These are phyloP conservation scores for Triticum monococcum DNA, from an alignment of 176 grass and related monocot genomes.

Conservation along the genomic window DNA sequence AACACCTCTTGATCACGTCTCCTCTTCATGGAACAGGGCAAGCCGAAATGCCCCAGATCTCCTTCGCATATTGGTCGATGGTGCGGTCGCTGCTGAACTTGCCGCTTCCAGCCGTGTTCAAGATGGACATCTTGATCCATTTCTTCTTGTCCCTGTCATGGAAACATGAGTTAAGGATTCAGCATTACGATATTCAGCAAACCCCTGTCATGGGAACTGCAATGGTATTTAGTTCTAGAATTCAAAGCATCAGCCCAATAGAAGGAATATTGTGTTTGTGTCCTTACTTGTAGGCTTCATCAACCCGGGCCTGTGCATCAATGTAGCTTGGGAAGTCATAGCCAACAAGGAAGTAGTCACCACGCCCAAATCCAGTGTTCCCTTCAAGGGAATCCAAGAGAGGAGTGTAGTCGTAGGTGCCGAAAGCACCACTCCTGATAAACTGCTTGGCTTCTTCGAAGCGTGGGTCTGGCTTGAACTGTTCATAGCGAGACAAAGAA, in stretches of 20 bases:
- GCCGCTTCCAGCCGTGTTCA: constrained; percentile 91
- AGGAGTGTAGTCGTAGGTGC: constrained; percentile 74
- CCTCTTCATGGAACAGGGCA: constrained; percentile 52
- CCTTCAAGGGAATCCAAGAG: constrained; percentile 97
- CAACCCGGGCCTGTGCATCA: constrained; percentile 71
- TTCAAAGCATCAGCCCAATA: constrained; percentile 8
- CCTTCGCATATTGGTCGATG: constrained; percentile 87
- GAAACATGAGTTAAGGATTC: constrained; percentile 13
- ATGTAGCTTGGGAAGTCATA: constrained; percentile 95
- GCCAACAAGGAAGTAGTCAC: constrained; percentile 98
- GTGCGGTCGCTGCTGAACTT: constrained; percentile 99
- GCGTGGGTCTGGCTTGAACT: constrained; percentile 94
- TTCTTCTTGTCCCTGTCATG: constrained; percentile 77
- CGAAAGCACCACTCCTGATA: constrained; percentile 79
- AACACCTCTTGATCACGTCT: background rate
- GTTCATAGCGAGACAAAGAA: constrained; percentile 30
- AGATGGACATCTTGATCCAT: constrained; percentile 93
- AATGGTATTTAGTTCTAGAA: constrained; percentile 10
- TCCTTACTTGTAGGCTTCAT: constrained; percentile 96
- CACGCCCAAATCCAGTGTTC: constrained; percentile 90
- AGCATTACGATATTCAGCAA: background rate
- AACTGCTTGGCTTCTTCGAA: constrained; percentile 91
- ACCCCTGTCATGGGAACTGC: background rate
- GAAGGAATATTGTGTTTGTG: constrained; percentile 9
- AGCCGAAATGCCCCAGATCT: constrained; percentile 82